A percentile compares a stretch with the other conserved stretches of the same genome.
Conservation (phyloP, 2,329 filamentous ascomycete genomes). For the Ceratocystiopsis minuta region DNA sequence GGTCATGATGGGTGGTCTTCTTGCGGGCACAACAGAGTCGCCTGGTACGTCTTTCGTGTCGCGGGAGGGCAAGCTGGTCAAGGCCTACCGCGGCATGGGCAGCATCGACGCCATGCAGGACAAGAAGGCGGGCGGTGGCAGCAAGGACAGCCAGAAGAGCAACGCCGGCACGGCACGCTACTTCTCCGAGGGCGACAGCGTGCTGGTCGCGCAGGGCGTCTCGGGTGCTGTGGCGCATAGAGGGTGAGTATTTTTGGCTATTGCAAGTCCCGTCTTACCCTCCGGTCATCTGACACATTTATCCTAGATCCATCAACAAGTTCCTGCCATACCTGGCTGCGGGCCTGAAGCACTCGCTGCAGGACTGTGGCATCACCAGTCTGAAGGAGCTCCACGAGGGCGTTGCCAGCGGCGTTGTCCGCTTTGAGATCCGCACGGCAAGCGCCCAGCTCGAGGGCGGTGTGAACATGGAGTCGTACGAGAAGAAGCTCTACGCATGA, state of each 20-base stretch:
- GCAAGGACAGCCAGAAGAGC: slow-evolving; percentile 55
- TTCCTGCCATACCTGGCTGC: slow-evolving; percentile 92
- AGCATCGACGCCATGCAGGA: slow-evolving; percentile 99
- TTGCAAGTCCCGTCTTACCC: neutral
- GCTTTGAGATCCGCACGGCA: slow-evolving; percentile 87
- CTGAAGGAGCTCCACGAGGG: slow-evolving; percentile 57
- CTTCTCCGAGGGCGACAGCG: slow-evolving; percentile 90
- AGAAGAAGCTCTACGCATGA: slow-evolving; percentile 96
- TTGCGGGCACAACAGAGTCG: slow-evolving; percentile 93
- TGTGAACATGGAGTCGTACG: slow-evolving; percentile 95
- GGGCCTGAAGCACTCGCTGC: slow-evolving; percentile 91
- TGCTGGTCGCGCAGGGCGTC: slow-evolving; percentile 92
- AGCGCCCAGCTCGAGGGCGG: slow-evolving; percentile 93
- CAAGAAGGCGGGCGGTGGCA: slow-evolving; percentile 72
- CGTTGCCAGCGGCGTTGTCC: slow-evolving; percentile 55
- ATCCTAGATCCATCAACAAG: slow-evolving; percentile 76
- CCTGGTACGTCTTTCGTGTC: slow-evolving; percentile 94
- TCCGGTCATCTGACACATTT: neutral
- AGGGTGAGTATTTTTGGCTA: slow-evolving; percentile 26
- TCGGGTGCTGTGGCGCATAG: slow-evolving; percentile 69
- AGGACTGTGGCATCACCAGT: slow-evolving; percentile 81
- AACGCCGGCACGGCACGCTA: slow-evolving; percentile 96
- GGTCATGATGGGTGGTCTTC: slow-evolving; percentile 97
- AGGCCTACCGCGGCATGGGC: slow-evolving; percentile 98
- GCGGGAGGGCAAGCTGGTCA: slow-evolving; percentile 92